Evolutionary conservation across 2,329 filamentous ascomycete genomes (phyloP).

Genomic region (Diaporthe destruens): DNA sequence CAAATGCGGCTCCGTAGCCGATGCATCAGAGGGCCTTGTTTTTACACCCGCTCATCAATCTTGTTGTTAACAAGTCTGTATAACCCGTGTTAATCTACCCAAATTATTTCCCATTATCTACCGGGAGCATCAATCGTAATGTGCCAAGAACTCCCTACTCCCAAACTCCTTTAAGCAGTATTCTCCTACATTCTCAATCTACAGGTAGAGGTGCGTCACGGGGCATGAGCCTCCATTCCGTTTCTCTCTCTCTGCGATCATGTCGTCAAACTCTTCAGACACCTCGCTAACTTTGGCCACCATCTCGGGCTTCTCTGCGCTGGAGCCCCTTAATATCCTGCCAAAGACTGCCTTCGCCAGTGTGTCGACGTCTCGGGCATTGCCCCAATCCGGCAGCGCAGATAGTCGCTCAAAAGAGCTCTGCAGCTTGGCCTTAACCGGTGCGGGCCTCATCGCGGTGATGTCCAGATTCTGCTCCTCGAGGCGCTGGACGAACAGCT

Average conservation of each 20-base stretch:
- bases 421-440: slow-evolving; percentile 47
- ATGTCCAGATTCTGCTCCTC: slow-evolving; percentile 46
- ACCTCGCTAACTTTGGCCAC: slow-evolving; percentile 1
- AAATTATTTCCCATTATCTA: not conserved
- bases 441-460: not conserved
- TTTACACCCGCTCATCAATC: too few relatives aligned
- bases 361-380: slow-evolving; percentile 21
- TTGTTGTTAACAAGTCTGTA: not conserved
- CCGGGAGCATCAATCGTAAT: not conserved
- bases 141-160: not conserved
- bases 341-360: slow-evolving; percentile 28
- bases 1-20: too few relatives aligned
- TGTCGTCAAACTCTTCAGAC: slow-evolving; percentile 22
- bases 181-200: not conserved
- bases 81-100: not conserved
- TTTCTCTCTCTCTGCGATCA: slow-evolving; percentile 33
- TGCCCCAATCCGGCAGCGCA: slow-evolving; percentile 28
- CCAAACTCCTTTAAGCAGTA: not conserved
- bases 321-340: slow-evolving; percentile 29
- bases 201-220: slow-evolving; percentile 26
- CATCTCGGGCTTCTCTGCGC: slow-evolving; percentile 19
- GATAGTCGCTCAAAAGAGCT: slow-evolving; percentile 44
- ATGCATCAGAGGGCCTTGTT: too few relatives aligned
- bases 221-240: slow-evolving; percentile 13
- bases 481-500: slow-evolving; percentile 54